These are phyloP conservation scores for Candida ortonii DNA, from an alignment of 805 yeast genomes.

Conservation along the genomic window DNA sequence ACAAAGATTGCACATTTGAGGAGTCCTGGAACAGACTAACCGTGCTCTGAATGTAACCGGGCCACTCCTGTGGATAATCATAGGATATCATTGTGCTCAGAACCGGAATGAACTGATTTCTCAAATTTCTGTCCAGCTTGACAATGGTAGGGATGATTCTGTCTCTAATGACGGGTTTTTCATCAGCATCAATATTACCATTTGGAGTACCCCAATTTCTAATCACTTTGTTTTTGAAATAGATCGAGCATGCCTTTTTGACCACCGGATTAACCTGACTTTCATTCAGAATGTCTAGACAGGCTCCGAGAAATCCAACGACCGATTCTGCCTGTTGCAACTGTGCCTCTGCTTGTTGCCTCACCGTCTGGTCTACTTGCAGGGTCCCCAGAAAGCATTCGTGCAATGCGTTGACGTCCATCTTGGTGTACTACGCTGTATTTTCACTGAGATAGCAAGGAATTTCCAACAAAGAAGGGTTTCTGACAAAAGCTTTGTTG, in stretches of 20 bases:
- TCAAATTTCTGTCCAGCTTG: constrained; percentile 39
- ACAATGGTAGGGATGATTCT: constrained; percentile 65
- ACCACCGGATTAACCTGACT: constrained; percentile 52
- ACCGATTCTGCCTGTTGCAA: constrained; percentile 53
- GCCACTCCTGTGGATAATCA: constrained; percentile 48
- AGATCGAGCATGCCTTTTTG: constrained; percentile 79
- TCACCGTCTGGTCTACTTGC: constrained; percentile 56
- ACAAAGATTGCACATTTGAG: constrained; percentile 39
- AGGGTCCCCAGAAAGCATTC: constrained; percentile 79
- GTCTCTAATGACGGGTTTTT: constrained; percentile 69
- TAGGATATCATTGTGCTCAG: constrained; percentile 48
- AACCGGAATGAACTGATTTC: constrained; percentile 51
- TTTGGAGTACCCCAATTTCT: constrained; percentile 55
- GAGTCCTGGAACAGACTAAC: constrained; percentile 42
- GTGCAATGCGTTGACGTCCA: constrained; percentile 69
- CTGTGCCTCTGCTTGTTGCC: constrained; percentile 68
- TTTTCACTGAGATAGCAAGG: too few relatives aligned
- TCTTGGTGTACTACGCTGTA: too few relatives aligned
- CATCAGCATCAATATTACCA: constrained; percentile 57
- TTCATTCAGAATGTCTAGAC: constrained; percentile 68
- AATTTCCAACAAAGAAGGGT: too few relatives aligned
- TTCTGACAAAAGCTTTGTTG: too few relatives aligned
- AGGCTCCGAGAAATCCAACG: constrained; percentile 79
- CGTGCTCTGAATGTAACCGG: constrained; percentile 49
- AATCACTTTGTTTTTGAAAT: constrained; percentile 72